Base-by-base conservation (phyloP, 2,329 filamentous ascomycete genomes). In the Pestalotiopsis sp. region DNA sequence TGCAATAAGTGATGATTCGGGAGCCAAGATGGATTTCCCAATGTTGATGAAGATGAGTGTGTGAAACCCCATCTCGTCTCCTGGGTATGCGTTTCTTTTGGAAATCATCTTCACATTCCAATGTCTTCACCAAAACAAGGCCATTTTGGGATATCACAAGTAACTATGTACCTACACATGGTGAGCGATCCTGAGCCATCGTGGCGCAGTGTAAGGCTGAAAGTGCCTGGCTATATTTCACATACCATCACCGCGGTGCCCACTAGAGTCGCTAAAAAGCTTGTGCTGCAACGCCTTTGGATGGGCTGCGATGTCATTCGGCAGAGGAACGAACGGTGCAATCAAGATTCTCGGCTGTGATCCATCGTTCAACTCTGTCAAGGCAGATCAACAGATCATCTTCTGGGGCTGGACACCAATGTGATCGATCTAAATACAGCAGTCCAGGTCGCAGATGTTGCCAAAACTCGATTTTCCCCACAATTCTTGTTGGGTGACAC, bases 201-300 rank as follows among this genome's bases (percentile, higher is more conserved):
- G 36, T 36, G 59, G 59, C 59, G 59, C 36, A 38, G 17, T 36
- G 23, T 36, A 62, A 62, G 59, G 59, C 59, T 62, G 59, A 36
- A 62, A 36, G n/a, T 36, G 27, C 27, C 25, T n/a, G n/a, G n/a
- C n/a, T 27, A 36, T 36, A 36, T 9, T 31, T 31, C n/a, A n/a
- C n/a, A n/a, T 31, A 31, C 31, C 31, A 31, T 36, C 31, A 36
- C 31, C 31, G 31, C 31, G 31, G 31, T 36, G 31, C 31, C 7
- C 7, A 2, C 31, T 9, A 36, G 7, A 36, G 31, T 9, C 31
- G 31, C 31, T 36, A 36, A 36, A 36, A 36, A 36, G 31, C 45
- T 52, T 52, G 17, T n/a, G 7, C 45, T 52, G 14, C 45, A 52
- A 52, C 13, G 41, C 41, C 41, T 49, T 2, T 6, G 41, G 41